Evolutionary conservation across 2,329 filamentous ascomycete genomes (phyloP), one percentile per base, ranked within the genome.

Genomic region (Scedosporium boydii): DNA sequence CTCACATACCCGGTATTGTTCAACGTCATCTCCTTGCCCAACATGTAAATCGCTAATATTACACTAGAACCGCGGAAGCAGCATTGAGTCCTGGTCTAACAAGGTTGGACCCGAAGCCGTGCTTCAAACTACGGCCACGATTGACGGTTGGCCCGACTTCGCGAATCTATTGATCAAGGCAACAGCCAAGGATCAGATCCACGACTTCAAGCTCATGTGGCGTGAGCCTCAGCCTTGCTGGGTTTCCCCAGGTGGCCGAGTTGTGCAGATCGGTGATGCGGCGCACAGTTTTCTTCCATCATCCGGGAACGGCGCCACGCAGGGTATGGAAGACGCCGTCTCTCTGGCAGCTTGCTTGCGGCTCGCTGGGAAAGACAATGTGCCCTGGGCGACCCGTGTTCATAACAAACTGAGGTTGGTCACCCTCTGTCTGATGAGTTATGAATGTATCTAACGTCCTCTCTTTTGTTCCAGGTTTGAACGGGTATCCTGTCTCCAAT

Each of bases 191-290:
- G 66, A 67, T 53, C 65, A 66, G 34, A 64, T 76, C 63, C 70
- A 74, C 64, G 72, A 77, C 67, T 77, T 75, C 62, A 73, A 75
- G 67, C 71, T 77, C 44, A 73, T 75, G 65, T 76, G 73, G 74
- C 73, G 75, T 14, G 70, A 77, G 62, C 74, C 74, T 38, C 72
- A 74, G 56, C 73, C 73, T 1, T 71, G 70, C 26, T 77, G 74
- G 74, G 68, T 70, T 2, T 76, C 74, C 1, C 70, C 69, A 0
- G 68, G 68, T 0, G 72, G 65, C 1, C 71, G 73, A 2, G 70
- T 77, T 2, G 67, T 76, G 18, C 69, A 74, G 56, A 74, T 76
- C 29, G 75, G 75, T 21, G 76, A 78, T 60, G 72, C 74, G 0
- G 76, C 76, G 2, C 76, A 78, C 66, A 72, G 74, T 0, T 75